Percentiles rank a stretch among this genome's conserved stretches.
phyloP scores from a whole-genome alignment of 495 filamentous ascomycete species.

The Mytilinidion resinicola region DNA sequence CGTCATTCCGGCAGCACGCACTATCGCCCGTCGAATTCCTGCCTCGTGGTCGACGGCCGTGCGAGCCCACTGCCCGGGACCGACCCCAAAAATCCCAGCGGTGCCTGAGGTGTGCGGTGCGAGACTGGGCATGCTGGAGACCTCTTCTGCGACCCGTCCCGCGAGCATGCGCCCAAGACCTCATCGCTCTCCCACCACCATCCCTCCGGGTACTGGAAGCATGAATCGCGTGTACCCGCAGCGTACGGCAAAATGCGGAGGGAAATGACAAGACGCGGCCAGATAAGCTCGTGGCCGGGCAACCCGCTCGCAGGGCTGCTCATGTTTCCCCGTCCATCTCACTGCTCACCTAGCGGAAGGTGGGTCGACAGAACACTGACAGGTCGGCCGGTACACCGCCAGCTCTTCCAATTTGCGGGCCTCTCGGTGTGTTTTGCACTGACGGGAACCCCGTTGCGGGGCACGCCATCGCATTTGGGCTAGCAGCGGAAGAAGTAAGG shows the following conservation, averaged over 20 bases:
- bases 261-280: conserved; percentile 19
- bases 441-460: conserved; percentile 1
- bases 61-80: neutral
- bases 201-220: conserved; percentile 6
- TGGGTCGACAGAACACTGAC: neutral
- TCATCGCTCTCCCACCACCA: conserved; percentile 4
- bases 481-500: neutral
- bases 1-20: neutral
- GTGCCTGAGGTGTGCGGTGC: neutral
- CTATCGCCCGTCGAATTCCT: neutral
- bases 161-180: neutral
- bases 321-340: conserved; percentile 2
- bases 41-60: neutral
- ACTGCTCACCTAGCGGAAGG: neutral
- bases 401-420: conserved; percentile 15
- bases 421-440: neutral
- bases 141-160: no score
- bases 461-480: conserved; percentile 4
- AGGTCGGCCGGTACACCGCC: conserved; percentile 6
- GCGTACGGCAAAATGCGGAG: conserved; percentile 8
- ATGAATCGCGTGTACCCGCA: conserved; percentile 12
- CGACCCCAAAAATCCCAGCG: neutral
- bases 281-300: neutral
- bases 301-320: neutral
- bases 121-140: no score